Conservation (phyloP, 169 alveolate species). For the Cardiosporidium cionae region DNA sequence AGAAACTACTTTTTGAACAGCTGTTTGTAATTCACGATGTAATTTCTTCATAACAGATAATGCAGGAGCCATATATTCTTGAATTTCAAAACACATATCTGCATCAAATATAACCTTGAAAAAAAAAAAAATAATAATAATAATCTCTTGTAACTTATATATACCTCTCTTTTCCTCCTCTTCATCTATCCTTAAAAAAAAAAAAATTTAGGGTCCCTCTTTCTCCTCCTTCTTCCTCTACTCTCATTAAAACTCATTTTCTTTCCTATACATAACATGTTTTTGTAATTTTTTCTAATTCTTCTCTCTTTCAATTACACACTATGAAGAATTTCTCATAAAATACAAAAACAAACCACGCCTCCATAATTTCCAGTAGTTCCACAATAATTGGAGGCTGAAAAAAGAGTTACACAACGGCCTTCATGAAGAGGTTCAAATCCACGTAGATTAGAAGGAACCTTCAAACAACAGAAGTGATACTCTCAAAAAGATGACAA, state of each 20-base stretch:
- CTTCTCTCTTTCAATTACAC: too few species aligned
- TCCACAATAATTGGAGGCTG: constrained; percentile 83
- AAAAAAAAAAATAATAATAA: neutral
- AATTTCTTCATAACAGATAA: constrained; percentile 53
- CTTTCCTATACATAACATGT: too few species aligned
- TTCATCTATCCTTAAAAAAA: constrained; percentile 1
- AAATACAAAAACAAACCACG: constrained; percentile 9
- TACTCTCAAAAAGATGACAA: neutral
- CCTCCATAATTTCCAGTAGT: constrained; percentile 78
- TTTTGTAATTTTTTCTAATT: too few species aligned
- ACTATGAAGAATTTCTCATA: too few species aligned
- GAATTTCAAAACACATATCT: constrained; percentile 65
- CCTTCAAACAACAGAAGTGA: constrained; percentile 3
- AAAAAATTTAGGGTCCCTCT: too few species aligned
- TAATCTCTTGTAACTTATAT: too few species aligned
- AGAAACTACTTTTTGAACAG: constrained; percentile 40
- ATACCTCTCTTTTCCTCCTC: too few species aligned
- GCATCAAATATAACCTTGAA: constrained; percentile 51
- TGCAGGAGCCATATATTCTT: constrained; percentile 74
- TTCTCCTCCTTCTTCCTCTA: too few species aligned
- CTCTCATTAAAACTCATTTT: too few species aligned
- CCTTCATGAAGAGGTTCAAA: constrained; percentile 75
- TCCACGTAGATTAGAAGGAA: constrained; percentile 73
- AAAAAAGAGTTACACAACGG: constrained; percentile 71
- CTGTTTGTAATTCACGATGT: constrained; percentile 43